Evolutionary conservation across 768 basidiomycete species (phyloP).

Genomic region (Lactarius trivialis): DNA sequence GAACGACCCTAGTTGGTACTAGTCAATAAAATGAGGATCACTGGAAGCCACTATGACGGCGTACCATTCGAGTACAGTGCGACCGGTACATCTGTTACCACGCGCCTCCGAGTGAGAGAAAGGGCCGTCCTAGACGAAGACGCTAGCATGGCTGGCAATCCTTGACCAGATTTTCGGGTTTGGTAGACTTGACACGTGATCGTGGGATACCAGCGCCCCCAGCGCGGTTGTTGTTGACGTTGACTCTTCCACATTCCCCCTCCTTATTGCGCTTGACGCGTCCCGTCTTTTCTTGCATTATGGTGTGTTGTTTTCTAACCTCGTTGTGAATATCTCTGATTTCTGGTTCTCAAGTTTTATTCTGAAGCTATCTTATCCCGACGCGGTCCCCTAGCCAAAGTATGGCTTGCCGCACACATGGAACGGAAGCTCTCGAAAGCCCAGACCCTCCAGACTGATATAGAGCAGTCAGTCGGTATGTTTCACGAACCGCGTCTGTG

Average conservation of each 20-base stretch:
- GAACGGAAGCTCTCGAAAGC: slow-evolving; percentile 96
- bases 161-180: background rate
- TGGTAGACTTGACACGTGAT: background rate
- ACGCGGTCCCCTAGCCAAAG: slow-evolving; percentile 88
- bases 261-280: slow-evolving; percentile 20
- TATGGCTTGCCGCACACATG: slow-evolving; percentile 99
- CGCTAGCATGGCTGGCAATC: slow-evolving; percentile 5
- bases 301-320: slow-evolving; percentile 14
- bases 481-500: slow-evolving; percentile 15
- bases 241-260: background rate
- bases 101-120: slow-evolving; percentile 10
- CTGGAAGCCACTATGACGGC: background rate
- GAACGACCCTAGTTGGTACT: background rate
- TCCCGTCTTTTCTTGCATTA: slow-evolving; percentile 17
- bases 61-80: slow-evolving; percentile 12
- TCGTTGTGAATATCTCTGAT: slow-evolving; percentile 8
- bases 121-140: slow-evolving; percentile 19
- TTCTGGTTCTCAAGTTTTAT: slow-evolving; percentile 54
- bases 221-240: background rate
- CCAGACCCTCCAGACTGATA: slow-evolving; percentile 91
- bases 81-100: background rate
- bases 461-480: slow-evolving; percentile 87
- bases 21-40: background rate
- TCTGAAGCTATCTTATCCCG: slow-evolving; percentile 92
- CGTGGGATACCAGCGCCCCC: slow-evolving; percentile 7